A percentile compares a stretch with the other conserved stretches of the same genome.
phyloP scores from a whole-genome alignment of 1,284 basidiomycete species.

The Coniferiporia sulphurascens region DNA sequence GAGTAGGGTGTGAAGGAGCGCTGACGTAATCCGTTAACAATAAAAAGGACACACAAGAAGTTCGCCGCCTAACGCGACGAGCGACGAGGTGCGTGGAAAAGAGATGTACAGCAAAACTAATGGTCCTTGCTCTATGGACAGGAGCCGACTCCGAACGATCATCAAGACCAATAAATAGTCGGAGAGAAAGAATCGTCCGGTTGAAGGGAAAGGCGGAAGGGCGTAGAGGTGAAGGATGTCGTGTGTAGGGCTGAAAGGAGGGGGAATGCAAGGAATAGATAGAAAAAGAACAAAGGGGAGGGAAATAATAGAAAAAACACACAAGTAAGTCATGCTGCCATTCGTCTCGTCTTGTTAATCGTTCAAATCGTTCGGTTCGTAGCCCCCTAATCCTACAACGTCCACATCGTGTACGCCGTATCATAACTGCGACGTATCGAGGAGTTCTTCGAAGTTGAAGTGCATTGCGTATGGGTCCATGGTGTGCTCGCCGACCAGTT shows the following conservation, averaged over 20 bases:
- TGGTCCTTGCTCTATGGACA: conserved; percentile 9
- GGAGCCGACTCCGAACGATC: background rate
- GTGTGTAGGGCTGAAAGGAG: background rate
- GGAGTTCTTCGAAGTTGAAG: conserved; percentile 10
- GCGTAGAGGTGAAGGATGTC: background rate
- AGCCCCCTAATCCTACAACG: background rate
- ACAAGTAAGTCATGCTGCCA: background rate
- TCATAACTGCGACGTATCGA: conserved; percentile 16
- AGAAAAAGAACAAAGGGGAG: background rate
- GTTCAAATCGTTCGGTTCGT: background rate
- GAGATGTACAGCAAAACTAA: background rate
- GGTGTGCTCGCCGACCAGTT: background rate
- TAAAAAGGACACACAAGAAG: no score
- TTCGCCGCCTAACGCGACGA: no score
- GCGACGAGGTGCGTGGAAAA: no score
- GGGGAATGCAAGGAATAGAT: background rate
- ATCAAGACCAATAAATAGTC: background rate
- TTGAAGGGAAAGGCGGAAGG: background rate
- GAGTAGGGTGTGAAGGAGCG: no score
- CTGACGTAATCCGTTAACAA: no score
- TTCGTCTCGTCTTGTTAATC: background rate
- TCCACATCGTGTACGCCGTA: background rate
- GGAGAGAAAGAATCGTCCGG: background rate
- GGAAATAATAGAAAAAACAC: background rate
- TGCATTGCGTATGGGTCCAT: conserved; percentile 6